Conservation (phyloP, 1,139 yeast species). For the Kodamaea ohmeri region DNA sequence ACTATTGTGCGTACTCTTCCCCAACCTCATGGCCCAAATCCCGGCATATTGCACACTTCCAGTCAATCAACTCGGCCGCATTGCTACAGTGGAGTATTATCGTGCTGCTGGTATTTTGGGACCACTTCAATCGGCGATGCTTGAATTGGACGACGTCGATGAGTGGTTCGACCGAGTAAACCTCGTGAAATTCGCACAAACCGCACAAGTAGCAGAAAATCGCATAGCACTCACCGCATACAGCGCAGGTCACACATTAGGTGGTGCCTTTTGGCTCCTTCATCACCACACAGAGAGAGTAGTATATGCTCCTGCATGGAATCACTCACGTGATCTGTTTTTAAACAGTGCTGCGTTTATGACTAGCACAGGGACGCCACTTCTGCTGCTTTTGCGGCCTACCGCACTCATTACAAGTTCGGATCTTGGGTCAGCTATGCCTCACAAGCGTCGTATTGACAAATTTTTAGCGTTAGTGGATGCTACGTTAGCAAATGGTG, state of each 20-base stretch:
- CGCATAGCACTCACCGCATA: constrained; percentile 69
- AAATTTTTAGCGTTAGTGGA: constrained; percentile 63
- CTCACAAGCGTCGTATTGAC: constrained; percentile 65
- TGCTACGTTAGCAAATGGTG: constrained; percentile 64
- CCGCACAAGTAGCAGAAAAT: constrained; percentile 62
- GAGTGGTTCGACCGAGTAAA: constrained; percentile 68
- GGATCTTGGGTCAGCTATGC: constrained; percentile 61
- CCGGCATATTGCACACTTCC: constrained; percentile 90
- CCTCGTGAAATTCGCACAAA: constrained; percentile 76
- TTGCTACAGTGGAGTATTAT: constrained; percentile 79
- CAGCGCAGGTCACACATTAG: constrained; percentile 90
- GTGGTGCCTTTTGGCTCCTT: constrained; percentile 87
- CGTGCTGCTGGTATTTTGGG: constrained; percentile 73
- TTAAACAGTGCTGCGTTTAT: constrained; percentile 77
- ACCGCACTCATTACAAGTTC: constrained; percentile 81
- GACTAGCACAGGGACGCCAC: constrained; percentile 47
- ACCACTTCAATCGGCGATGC: constrained; percentile 56
- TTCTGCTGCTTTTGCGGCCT: constrained; percentile 71
- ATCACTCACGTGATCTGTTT: constrained; percentile 86
- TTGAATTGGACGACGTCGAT: constrained; percentile 77
- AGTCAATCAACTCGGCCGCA: constrained; percentile 79
- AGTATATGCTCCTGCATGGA: constrained; percentile 92
- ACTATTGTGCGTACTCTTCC: constrained; percentile 59
- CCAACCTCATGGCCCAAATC: constrained; percentile 57
- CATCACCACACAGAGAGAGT: constrained; percentile 73